Percentiles rank a stretch among this genome's conserved stretches.
These are phyloP conservation scores for Xerocomellus intermedius DNA, from an alignment of 768 basidiomycete species.

Conservation along the genomic window DNA sequence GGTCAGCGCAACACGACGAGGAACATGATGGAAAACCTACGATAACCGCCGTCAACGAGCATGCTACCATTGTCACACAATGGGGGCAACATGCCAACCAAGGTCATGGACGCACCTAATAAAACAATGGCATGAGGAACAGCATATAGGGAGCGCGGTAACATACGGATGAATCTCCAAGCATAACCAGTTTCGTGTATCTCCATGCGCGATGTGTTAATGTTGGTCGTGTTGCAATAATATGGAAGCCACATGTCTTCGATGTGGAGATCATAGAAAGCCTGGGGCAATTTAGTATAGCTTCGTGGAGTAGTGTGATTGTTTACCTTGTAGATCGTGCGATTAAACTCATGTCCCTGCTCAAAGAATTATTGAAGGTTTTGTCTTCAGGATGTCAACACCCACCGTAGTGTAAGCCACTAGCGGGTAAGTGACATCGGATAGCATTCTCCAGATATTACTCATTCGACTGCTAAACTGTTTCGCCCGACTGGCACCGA, in stretches of 20 bases:
- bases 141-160: neutral
- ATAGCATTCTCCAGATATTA: slow-evolving; percentile 91
- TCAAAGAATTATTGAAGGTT: slow-evolving; percentile 3
- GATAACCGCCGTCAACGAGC: slow-evolving; percentile 87
- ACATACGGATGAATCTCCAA: slow-evolving; percentile 86
- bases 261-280: slow-evolving; percentile 92
- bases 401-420: slow-evolving; percentile 74
- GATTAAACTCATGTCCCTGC: slow-evolving; percentile 93
- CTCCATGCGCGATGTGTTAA: slow-evolving; percentile 94
- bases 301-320: neutral
- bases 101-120: slow-evolving; percentile 92
- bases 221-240: slow-evolving; percentile 98
- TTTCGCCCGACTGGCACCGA: slow-evolving; percentile 81
- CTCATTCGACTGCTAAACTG: slow-evolving; percentile 91
- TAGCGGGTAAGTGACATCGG: slow-evolving; percentile 82
- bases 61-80: slow-evolving; percentile 92
- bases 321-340: slow-evolving; percentile 84
- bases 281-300: slow-evolving; percentile 39
- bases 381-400: slow-evolving; percentile 1
- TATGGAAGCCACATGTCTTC: slow-evolving; percentile 99
- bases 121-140: slow-evolving; percentile 5
- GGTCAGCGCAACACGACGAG: slow-evolving; percentile 10
- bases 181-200: slow-evolving; percentile 99
- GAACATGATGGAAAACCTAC: slow-evolving; percentile 43
- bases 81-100: slow-evolving; percentile 93